Percentiles rank a stretch among this genome's conserved stretches.
Evolutionary conservation across 139 green algal genomes (phyloP).

Genomic region (Nannochloris sp.): DNA sequence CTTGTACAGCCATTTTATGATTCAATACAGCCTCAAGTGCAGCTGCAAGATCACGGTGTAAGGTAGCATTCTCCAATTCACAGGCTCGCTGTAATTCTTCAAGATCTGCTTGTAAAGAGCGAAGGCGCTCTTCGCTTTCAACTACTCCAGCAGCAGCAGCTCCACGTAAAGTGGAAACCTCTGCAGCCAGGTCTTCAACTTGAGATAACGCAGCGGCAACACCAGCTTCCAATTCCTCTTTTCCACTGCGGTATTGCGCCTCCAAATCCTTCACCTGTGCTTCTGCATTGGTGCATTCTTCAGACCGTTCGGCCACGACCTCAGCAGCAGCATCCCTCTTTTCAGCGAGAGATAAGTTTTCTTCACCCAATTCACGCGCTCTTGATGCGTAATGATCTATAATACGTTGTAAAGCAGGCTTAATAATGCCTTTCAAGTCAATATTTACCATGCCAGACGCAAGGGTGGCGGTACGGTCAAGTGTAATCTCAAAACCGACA

Average conservation of each 20-base stretch:
- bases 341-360: slow-evolving; percentile 59
- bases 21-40: slow-evolving; percentile 48
- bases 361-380: slow-evolving; percentile 48
- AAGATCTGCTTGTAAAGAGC: slow-evolving; percentile 24
- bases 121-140: slow-evolving; percentile 42
- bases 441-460: slow-evolving; percentile 53
- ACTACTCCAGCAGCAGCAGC: slow-evolving; percentile 25
- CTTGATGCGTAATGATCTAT: slow-evolving; percentile 48
- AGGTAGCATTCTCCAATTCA: slow-evolving; percentile 41
- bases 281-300: slow-evolving; percentile 39
- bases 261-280: slow-evolving; percentile 48
- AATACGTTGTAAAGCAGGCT: slow-evolving; percentile 54
- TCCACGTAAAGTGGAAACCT: slow-evolving; percentile 41
- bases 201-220: slow-evolving; percentile 15
- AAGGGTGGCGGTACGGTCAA: slow-evolving; percentile 42
- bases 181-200: slow-evolving; percentile 36
- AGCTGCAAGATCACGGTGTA: slow-evolving; percentile 43
- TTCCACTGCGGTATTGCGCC: slow-evolving; percentile 25
- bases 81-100: slow-evolving; percentile 41
- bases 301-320: slow-evolving; percentile 42
- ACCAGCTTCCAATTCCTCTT: slow-evolving; percentile 45
- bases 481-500: slow-evolving; percentile 58
- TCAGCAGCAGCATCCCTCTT: slow-evolving; percentile 29
- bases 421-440: slow-evolving; percentile 69
- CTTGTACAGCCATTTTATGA: slow-evolving; percentile 45